phyloP scores from a whole-genome alignment of 2,329 filamentous ascomycete species.

The Aspergillus sp. region DNA sequence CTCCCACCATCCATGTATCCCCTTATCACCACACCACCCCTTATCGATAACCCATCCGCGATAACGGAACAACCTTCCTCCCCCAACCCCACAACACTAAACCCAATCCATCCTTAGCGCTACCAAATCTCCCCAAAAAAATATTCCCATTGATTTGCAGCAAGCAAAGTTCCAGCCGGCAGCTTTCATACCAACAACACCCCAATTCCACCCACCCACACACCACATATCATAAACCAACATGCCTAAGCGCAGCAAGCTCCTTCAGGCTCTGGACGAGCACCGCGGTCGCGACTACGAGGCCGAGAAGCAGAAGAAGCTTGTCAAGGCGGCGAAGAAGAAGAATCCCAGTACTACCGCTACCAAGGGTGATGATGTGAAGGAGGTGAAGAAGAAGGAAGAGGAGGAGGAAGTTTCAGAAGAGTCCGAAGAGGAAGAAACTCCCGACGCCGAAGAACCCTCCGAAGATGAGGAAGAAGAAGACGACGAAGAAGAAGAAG shows the following conservation, averaged over 20 bases:
- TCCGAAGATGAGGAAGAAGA: constrained; percentile 31
- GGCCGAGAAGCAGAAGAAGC: constrained; percentile 74
- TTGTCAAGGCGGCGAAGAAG: constrained; percentile 51
- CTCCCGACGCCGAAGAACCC: constrained; percentile 12
- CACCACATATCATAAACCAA: constrained; percentile 12
- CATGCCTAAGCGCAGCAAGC: constrained; percentile 59
- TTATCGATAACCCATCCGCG: neutral
- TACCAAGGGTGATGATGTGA: neutral
- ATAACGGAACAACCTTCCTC: constrained; percentile 1
- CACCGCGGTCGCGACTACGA: constrained; percentile 68
- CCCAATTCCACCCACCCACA: neutral
- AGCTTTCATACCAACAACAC: neutral
- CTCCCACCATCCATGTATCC: too few relatives aligned
- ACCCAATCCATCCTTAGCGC: neutral
- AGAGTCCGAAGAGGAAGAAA: constrained; percentile 41
- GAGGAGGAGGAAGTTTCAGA: constrained; percentile 17
- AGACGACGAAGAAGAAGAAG: constrained; percentile 62
- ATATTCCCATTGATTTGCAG: constrained; percentile 29
- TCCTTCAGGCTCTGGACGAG: constrained; percentile 60
- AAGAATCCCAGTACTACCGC: neutral
- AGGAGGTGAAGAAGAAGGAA: constrained; percentile 4
- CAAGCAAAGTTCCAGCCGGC: constrained; percentile 14
- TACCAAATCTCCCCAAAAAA: constrained; percentile 34
- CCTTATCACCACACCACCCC: too few relatives aligned
- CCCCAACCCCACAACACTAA: neutral